phyloP scores from a whole-genome alignment of 1,284 basidiomycete genomes.

The Pseudozyma flocculosa region DNA sequence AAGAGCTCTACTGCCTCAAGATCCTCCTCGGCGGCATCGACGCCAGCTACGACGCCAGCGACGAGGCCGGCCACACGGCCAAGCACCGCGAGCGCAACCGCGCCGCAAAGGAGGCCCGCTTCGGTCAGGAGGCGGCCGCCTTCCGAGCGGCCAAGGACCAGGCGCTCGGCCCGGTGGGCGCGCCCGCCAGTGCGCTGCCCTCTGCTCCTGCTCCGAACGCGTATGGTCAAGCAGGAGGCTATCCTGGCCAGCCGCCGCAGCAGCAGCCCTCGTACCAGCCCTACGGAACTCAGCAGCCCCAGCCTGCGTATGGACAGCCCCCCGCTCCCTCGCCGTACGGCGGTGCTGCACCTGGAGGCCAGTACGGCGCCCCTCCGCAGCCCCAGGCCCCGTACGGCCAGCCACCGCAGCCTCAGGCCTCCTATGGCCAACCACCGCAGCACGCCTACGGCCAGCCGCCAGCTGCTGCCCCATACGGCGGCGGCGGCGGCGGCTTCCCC shows the following conservation, averaged over 20 bases:
- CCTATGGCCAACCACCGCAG: conserved; percentile 2
- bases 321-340: too few relatives aligned
- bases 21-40: conserved; percentile 46
- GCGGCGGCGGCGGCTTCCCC: not conserved
- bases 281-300: conserved; percentile 7
- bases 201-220: not conserved
- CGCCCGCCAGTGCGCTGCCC: not conserved
- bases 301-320: too few relatives aligned
- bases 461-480: not conserved
- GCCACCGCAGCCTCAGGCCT: not conserved
- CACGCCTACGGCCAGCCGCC: not conserved
- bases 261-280: conserved; percentile 4
- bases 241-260: conserved; percentile 1
- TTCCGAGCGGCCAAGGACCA: conserved; percentile 2
- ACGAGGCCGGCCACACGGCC: conserved; percentile 20
- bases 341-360: too few relatives aligned
- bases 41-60: conserved; percentile 39
- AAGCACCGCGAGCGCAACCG: conserved; percentile 19
- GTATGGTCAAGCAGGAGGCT: conserved; percentile 14
- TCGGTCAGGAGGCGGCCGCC: not conserved
- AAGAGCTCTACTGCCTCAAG: conserved; percentile 44
- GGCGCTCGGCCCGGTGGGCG: not conserved
- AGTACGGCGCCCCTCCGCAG: too few relatives aligned
- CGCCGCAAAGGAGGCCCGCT: conserved; percentile 1
- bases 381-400: not conserved